Percentiles rank a stretch among this genome's conserved stretches.
phyloP scores from a whole-genome alignment of 495 filamentous ascomycete genomes.

The Xeromyces bisporus region DNA sequence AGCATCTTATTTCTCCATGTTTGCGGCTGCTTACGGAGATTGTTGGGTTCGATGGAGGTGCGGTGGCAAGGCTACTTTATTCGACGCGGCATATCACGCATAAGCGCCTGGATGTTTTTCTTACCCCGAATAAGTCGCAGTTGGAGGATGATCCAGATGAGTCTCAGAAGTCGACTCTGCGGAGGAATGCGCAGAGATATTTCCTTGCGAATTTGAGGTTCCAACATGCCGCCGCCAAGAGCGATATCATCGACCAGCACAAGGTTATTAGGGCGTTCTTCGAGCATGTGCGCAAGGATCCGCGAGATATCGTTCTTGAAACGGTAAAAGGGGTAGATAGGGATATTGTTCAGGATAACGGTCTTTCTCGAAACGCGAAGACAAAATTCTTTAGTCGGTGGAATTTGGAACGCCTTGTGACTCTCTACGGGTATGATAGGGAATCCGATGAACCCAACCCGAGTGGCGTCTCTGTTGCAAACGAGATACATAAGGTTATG shows the following conservation, averaged over 20 bases:
- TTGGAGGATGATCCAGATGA: constrained; percentile 37
- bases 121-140: constrained; percentile 26
- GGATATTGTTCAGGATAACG: constrained; percentile 50
- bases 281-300: constrained; percentile 53
- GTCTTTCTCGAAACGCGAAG: constrained; percentile 53
- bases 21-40: constrained; percentile 66
- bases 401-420: constrained; percentile 52
- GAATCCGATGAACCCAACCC: constrained; percentile 21
- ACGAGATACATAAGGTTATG: constrained; percentile 53
- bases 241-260: constrained; percentile 54
- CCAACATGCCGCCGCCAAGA: constrained; percentile 50
- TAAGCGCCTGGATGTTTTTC: constrained; percentile 44
- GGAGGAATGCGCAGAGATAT: constrained; percentile 59
- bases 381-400: constrained; percentile 51
- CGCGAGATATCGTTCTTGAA: constrained; percentile 49
- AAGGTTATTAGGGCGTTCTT: constrained; percentile 53
- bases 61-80: constrained; percentile 52
- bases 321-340: constrained; percentile 46
- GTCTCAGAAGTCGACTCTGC: constrained; percentile 46
- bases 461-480: constrained; percentile 29
- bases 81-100: constrained; percentile 52
- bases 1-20: constrained; percentile 70
- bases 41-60: constrained; percentile 64
- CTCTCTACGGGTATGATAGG: constrained; percentile 48
- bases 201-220: constrained; percentile 56